Evolutionary conservation across 208 protist species (phyloP), one percentile per base, ranked within the genome.

Genomic region (Trypanosoma brucei): DNA sequence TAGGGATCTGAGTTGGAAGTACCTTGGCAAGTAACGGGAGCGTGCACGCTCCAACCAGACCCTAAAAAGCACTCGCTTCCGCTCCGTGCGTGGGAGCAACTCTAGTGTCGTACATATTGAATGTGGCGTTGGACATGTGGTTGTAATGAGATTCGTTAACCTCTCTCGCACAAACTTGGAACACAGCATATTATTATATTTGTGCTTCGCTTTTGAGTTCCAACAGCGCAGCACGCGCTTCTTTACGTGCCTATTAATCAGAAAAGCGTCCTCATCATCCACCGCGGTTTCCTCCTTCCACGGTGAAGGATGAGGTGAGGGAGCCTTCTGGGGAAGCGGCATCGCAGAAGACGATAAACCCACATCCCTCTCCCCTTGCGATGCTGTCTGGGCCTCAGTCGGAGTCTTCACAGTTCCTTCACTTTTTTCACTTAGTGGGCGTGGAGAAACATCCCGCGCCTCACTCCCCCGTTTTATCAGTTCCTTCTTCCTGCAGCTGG

Each of bases 1-100:
- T 11, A 67, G 55, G 3, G 34, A 40, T 34, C 42, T 34, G 13
- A 63, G 48, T 33, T 49, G 44, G 30, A 68, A 57, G 30, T 31
- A 59, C 46, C 55, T 54, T 5, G 68, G 68, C 8, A 60, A 48
- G 34, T 73, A 73, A 31, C 39, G 61, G 14, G 38, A 14, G 37
- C 48, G 31, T 11, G 68, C 55, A 31, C 59, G 53, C 35, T 66
- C 55, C 2, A 37, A 55, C 68, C 68, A 73, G 30, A 62, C 55
- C 5, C 53, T 51, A 57, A 73, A 63, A 1, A 73, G 9, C 14
- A 73, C 54, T 34, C 60, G 60, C 54, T 73, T 73, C 30, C 55
- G 59, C 31, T 66, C 68, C 1, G 46, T 57, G 11, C 61, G 59
- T 36, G 52, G 68, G n/a, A 73, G 55, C 45, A 67, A 30, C 40